These are phyloP conservation scores for Pestalotiopsis fici DNA, from an alignment of 2,329 filamentous ascomycete genomes.

Conservation along the genomic window DNA sequence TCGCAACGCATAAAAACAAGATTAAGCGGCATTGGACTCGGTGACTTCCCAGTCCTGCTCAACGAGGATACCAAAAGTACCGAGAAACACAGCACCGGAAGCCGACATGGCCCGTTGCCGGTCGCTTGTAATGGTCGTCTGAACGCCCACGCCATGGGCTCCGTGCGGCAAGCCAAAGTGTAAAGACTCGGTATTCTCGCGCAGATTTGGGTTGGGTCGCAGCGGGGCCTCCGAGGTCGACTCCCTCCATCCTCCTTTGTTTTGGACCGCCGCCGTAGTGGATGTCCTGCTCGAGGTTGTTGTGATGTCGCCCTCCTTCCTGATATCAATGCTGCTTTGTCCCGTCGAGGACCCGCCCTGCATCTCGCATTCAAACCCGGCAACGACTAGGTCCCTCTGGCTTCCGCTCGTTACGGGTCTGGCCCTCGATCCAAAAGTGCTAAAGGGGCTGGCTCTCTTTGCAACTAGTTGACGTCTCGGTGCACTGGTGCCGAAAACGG, in stretches of 20 bases:
- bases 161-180: background rate
- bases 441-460: background rate
- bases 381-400: background rate
- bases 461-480: background rate
- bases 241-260: background rate
- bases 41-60: background rate
- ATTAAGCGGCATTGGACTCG: background rate
- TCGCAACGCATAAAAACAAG: background rate
- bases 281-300: background rate
- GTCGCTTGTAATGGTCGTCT: background rate
- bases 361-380: background rate
- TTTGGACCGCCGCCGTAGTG: background rate
- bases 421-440: background rate
- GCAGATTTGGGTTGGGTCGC: background rate
- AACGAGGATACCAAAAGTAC: background rate
- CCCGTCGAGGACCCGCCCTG: background rate
- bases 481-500: background rate
- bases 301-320: background rate
- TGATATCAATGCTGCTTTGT: background rate
- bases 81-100: background rate
- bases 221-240: background rate
- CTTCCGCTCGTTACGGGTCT: background rate
- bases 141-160: background rate
- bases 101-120: background rate
- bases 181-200: background rate